Conservation (phyloP, 208 protist species). For the Entamoeba invadens region DNA sequence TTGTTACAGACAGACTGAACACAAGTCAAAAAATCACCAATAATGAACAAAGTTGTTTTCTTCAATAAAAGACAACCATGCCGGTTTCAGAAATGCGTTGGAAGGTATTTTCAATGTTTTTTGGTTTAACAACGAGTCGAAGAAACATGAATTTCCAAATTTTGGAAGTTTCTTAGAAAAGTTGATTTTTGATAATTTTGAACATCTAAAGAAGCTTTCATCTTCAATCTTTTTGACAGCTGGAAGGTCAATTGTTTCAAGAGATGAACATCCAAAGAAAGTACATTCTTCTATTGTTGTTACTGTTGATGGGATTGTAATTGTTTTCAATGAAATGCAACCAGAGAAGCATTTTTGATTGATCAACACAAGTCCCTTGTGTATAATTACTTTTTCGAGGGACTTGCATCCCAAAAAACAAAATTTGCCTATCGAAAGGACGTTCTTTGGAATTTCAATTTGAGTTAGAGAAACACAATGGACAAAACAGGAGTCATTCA, state of each 20-base stretch:
- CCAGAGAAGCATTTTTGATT: background rate
- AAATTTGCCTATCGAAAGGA: background rate
- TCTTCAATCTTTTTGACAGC: background rate
- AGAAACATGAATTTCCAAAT: background rate
- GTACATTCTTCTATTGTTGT: background rate
- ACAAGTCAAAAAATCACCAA: too few species aligned
- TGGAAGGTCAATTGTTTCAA: background rate
- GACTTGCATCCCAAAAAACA: background rate
- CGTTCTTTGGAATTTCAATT: background rate
- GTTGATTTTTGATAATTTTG: background rate
- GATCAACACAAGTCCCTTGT: background rate
- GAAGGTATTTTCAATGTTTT: too few species aligned
- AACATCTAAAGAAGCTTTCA: background rate
- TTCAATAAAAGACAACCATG: too few species aligned
- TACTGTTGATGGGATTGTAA: background rate
- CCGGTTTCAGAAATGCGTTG: too few species aligned
- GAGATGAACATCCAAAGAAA: background rate
- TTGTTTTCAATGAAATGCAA: background rate
- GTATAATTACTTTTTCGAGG: background rate
- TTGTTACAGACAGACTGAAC: too few species aligned
- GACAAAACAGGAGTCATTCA: background rate
- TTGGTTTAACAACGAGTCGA: too few species aligned
- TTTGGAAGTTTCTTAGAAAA: background rate
- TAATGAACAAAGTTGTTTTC: too few species aligned
- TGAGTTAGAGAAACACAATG: background rate